phyloP scores from a whole-genome alignment of 208 protist species.

The Polymyxa betae region DNA sequence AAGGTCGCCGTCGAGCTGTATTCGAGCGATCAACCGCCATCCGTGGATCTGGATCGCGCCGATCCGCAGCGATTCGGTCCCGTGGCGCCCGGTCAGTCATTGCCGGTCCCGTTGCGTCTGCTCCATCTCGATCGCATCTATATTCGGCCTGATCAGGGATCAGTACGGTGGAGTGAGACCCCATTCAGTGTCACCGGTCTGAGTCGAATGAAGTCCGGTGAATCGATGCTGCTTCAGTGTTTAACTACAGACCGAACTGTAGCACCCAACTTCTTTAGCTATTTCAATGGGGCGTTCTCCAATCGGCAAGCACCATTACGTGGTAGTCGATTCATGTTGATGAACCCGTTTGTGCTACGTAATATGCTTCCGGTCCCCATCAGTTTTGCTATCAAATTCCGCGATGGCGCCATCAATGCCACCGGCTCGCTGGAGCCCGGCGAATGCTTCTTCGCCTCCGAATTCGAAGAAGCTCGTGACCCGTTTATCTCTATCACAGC shows the following conservation, averaged over 20 bases:
- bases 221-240: background rate
- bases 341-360: background rate
- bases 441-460: background rate
- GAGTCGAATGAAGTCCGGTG: background rate
- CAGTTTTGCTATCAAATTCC: background rate
- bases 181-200: background rate
- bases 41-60: background rate
- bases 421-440: background rate
- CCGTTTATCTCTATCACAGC: constrained; percentile 4
- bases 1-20: background rate
- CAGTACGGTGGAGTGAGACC: background rate
- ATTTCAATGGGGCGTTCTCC: background rate
- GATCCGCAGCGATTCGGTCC: background rate
- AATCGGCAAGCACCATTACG: background rate
- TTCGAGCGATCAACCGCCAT: background rate
- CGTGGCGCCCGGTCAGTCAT: background rate
- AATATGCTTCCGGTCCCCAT: background rate
- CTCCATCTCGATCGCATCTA: constrained; percentile 21
- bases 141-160: background rate
- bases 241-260: background rate
- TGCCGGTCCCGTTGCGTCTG: background rate
- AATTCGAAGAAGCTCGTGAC: constrained; percentile 23
- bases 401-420: background rate
- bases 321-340: background rate
- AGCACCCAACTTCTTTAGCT: background rate